phyloP scores from a whole-genome alignment of 1,139 yeast species.

The Candida sp. region DNA sequence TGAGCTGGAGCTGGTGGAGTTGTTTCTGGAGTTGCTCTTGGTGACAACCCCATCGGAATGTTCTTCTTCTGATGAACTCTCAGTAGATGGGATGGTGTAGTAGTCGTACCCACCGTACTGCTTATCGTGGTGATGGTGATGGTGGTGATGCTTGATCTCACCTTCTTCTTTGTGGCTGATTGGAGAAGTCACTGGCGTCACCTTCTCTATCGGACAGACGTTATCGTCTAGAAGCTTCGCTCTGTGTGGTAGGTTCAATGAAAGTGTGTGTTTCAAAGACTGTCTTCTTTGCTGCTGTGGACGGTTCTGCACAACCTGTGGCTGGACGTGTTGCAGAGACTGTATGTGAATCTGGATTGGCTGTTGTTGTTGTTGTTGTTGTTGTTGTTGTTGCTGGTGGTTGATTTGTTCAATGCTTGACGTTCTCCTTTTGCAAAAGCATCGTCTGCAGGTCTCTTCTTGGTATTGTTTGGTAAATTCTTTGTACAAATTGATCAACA shows the following conservation, averaged over 20 bases:
- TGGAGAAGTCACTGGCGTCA: neutral
- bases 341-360: neutral
- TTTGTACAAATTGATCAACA: constrained; percentile 15
- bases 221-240: neutral
- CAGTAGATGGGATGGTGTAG: constrained; percentile 15
- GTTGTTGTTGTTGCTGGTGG: neutral
- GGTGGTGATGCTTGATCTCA: constrained; percentile 1
- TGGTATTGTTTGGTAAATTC: constrained; percentile 14
- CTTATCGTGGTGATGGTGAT: constrained; percentile 1
- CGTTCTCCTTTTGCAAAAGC: constrained; percentile 1
- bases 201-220: constrained; percentile 2
- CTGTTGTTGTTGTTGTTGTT: neutral
- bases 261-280: neutral
- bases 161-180: neutral
- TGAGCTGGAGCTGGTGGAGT: constrained; percentile 11
- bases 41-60: neutral
- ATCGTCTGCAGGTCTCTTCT: neutral
- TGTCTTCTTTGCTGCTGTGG: neutral
- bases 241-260: neutral
- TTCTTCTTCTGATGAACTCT: constrained; percentile 6
- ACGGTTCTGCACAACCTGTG: neutral
- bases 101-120: constrained; percentile 14
- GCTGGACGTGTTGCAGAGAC: neutral
- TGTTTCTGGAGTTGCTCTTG: constrained; percentile 8
- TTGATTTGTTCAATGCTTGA: neutral